These are phyloP conservation scores for Neurospora sp. DNA, from an alignment of 495 filamentous ascomycete species.

Conservation along the genomic window DNA sequence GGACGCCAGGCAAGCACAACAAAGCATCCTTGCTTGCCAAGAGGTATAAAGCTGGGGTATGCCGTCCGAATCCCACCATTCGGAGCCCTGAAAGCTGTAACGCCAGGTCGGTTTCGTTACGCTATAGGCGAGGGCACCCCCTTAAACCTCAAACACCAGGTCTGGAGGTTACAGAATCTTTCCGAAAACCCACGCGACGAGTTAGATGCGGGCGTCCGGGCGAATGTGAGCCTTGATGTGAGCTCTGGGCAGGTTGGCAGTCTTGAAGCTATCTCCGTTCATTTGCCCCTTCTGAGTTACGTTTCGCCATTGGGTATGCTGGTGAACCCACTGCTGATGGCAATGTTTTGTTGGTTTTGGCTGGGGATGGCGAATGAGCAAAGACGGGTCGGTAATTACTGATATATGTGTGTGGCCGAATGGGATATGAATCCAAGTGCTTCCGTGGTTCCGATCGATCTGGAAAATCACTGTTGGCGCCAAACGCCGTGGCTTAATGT, in stretches of 20 bases:
- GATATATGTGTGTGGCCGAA: neutral
- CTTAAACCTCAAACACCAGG: constrained; percentile 19
- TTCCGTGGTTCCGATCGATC: neutral
- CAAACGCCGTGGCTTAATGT: neutral
- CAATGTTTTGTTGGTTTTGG: neutral
- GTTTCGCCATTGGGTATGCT: neutral
- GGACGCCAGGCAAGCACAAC: constrained; percentile 23
- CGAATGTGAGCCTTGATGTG: neutral
- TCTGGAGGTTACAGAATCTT: constrained; percentile 9
- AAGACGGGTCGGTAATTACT: neutral
- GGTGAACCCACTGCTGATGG: neutral
- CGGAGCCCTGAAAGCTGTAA: constrained; percentile 9
- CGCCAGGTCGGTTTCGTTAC: constrained; percentile 14
- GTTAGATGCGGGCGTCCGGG: neutral
- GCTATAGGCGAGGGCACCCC: constrained; percentile 13
- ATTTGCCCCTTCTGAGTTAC: neutral
- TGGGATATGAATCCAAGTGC: neutral
- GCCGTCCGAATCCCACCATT: constrained; percentile 7
- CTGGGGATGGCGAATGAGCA: neutral
- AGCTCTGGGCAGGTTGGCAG: neutral
- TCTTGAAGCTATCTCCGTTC: neutral
- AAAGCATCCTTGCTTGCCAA: constrained; percentile 14
- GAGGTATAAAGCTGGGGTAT: constrained; percentile 1
- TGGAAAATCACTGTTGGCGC: neutral
- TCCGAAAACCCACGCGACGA: neutral